phyloP scores from a whole-genome alignment of 768 basidiomycete genomes.

The Auricularia cornea region DNA sequence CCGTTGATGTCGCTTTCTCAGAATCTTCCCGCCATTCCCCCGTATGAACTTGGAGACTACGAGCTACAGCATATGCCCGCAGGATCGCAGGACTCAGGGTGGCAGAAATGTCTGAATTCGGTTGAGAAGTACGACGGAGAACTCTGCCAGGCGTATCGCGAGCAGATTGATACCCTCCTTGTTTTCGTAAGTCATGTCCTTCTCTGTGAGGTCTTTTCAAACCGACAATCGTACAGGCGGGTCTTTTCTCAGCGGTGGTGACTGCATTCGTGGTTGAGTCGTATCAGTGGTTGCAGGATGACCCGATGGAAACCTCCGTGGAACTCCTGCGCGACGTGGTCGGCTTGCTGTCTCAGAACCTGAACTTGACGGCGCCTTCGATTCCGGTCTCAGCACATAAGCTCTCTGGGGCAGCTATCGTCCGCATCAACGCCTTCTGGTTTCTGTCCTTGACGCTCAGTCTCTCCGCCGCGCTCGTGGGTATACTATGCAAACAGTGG shows the following conservation, averaged over 20 bases:
- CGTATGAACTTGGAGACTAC: too few species aligned
- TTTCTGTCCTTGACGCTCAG: conserved; percentile 18
- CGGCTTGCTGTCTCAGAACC: not conserved
- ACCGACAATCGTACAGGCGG: not conserved
- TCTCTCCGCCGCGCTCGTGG: conserved; percentile 16
- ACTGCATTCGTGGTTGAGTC: conserved; percentile 18
- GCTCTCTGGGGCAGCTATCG: conserved; percentile 28
- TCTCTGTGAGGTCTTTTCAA: too few species aligned
- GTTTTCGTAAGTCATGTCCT: too few species aligned
- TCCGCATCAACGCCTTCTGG: conserved; percentile 28
- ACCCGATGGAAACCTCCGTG: conserved; percentile 1
- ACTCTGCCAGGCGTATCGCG: too few species aligned
- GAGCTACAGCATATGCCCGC: too few species aligned
- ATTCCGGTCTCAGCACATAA: not conserved
- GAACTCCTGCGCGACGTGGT: not conserved
- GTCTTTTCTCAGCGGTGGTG: conserved; percentile 17
- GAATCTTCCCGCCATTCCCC: too few species aligned
- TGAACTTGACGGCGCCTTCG: not conserved
- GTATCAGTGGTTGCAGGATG: conserved; percentile 12
- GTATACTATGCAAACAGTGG: conserved; percentile 24
- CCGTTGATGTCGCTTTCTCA: too few species aligned
- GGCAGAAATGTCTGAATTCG: conserved; percentile 41
- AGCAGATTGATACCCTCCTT: too few species aligned
- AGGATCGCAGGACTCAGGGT: conserved; percentile 9
- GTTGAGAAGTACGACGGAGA: conserved; percentile 3